Evolutionary conservation across 2,329 filamentous ascomycete genomes (phyloP).

Genomic region (Fusarium sp.): DNA sequence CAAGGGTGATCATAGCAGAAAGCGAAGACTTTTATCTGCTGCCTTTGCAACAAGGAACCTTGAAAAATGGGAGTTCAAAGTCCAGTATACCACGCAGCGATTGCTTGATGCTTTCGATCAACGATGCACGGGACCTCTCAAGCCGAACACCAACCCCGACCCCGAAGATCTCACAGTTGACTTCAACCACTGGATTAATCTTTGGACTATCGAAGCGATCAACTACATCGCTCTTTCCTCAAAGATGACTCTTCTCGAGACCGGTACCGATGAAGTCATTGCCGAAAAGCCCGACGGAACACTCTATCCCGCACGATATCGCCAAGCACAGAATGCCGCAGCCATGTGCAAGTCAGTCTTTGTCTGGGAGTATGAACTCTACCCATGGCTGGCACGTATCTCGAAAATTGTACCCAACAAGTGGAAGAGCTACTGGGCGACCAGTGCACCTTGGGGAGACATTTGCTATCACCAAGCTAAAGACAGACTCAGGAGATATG

Average conservation of each 20-base stretch:
- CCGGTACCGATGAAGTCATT: constrained; percentile 55
- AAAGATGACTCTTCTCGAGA: constrained; percentile 60
- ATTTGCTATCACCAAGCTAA: constrained; percentile 52
- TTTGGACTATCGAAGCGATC: constrained; percentile 66
- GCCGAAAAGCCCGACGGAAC: constrained; percentile 57
- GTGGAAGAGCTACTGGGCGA: constrained; percentile 27
- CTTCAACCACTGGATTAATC: constrained; percentile 61
- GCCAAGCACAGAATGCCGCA: constrained; percentile 59
- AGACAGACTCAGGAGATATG: constrained; percentile 18
- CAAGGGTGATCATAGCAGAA: constrained; percentile 60
- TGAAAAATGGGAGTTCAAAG: constrained; percentile 64
- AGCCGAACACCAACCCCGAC: constrained; percentile 35
- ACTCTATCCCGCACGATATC: constrained; percentile 55
- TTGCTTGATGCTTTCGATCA: constrained; percentile 56
- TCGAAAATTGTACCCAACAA: constrained; percentile 58
- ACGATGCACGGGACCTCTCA: constrained; percentile 51
- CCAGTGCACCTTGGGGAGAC: constrained; percentile 52
- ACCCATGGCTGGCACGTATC: constrained; percentile 56
- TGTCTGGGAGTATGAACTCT: constrained; percentile 62
- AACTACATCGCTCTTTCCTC: constrained; percentile 63
- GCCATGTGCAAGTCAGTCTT: constrained; percentile 59
- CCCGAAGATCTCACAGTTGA: constrained; percentile 57
- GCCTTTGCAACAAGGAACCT: constrained; percentile 64
- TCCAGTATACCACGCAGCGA: constrained; percentile 61
- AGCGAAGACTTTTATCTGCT: constrained; percentile 59